Evolutionary conservation across 371 early-diverging fungal genomes (phyloP).

Genomic region (Nematocida homosporus): DNA sequence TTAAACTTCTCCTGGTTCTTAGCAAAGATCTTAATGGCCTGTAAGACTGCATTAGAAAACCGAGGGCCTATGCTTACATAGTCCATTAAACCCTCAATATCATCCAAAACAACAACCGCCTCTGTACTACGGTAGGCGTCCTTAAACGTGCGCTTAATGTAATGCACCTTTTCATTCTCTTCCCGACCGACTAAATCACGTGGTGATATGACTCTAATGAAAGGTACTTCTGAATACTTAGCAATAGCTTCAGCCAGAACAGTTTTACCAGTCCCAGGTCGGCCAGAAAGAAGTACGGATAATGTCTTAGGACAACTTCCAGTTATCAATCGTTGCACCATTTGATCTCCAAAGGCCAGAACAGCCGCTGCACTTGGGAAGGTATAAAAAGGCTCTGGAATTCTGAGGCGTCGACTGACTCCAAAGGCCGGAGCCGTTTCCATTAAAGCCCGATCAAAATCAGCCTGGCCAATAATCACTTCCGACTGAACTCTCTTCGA

Average conservation of each 20-base stretch:
- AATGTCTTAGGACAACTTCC: slow-evolving; percentile 69
- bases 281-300: slow-evolving; percentile 73
- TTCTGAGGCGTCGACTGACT: slow-evolving; percentile 69
- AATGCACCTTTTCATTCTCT: slow-evolving; percentile 82
- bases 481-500: slow-evolving; percentile 73
- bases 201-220: slow-evolving; percentile 92
- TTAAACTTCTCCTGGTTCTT: slow-evolving; percentile 65
- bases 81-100: slow-evolving; percentile 86
- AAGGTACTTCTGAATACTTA: slow-evolving; percentile 84
- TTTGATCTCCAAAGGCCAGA: slow-evolving; percentile 73
- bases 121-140: slow-evolving; percentile 94
- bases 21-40: slow-evolving; percentile 74
- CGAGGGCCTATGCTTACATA: slow-evolving; percentile 95
- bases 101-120: slow-evolving; percentile 89
- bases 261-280: slow-evolving; percentile 88
- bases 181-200: slow-evolving; percentile 88
- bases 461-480: slow-evolving; percentile 80
- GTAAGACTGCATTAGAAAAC: slow-evolving; percentile 88
- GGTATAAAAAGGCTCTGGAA: slow-evolving; percentile 73
- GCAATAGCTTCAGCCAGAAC: slow-evolving; percentile 92
- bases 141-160: slow-evolving; percentile 75
- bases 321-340: slow-evolving; percentile 50
- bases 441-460: slow-evolving; percentile 84
- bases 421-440: slow-evolving; percentile 97
- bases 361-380: slow-evolving; percentile 76